A percentile compares a stretch with the other conserved stretches of the same genome.
Evolutionary conservation across 352 stramenopile species (phyloP).

Genomic region (Phytophthora cryptogea): DNA sequence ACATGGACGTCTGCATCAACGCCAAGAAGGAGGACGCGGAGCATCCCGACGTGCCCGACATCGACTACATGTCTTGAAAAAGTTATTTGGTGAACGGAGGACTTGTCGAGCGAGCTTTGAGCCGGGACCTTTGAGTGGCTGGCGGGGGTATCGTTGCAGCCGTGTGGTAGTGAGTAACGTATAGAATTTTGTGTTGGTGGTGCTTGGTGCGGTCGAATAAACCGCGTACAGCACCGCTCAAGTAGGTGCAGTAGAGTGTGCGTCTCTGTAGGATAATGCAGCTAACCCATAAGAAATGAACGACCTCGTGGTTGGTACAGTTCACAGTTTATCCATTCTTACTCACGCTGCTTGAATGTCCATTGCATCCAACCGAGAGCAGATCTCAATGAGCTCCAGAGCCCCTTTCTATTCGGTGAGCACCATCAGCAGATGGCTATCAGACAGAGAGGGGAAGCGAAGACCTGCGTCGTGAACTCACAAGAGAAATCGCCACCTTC

Average conservation of each 20-base stretch:
- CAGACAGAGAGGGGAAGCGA: neutral
- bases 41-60: conserved; percentile 20
- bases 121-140: conserved; percentile 6
- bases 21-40: conserved; percentile 37
- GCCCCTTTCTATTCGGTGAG: conserved; percentile 14
- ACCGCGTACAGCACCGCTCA: conserved; percentile 2
- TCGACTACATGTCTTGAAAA: conserved; percentile 23
- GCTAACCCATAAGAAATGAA: conserved; percentile 23
- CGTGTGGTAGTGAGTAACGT: neutral
- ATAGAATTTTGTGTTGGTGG: conserved; percentile 20
- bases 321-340: conserved; percentile 4
- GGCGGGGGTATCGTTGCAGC: neutral
- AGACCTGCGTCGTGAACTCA: conserved; percentile 1
- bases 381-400: conserved; percentile 16
- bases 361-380: conserved; percentile 9
- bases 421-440: conserved; percentile 22
- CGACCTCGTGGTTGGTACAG: conserved; percentile 4
- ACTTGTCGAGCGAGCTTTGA: conserved; percentile 4
- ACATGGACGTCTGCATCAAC: conserved; percentile 49
- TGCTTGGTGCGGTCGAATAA: conserved; percentile 3
- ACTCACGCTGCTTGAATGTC: conserved; percentile 7
- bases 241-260: conserved; percentile 7
- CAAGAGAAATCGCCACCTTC: conserved; percentile 10
- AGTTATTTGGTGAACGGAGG: conserved; percentile 7
- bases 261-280: conserved; percentile 29